Conservation (phyloP, 306 rosid genomes). For the Quercus engelmannii region DNA sequence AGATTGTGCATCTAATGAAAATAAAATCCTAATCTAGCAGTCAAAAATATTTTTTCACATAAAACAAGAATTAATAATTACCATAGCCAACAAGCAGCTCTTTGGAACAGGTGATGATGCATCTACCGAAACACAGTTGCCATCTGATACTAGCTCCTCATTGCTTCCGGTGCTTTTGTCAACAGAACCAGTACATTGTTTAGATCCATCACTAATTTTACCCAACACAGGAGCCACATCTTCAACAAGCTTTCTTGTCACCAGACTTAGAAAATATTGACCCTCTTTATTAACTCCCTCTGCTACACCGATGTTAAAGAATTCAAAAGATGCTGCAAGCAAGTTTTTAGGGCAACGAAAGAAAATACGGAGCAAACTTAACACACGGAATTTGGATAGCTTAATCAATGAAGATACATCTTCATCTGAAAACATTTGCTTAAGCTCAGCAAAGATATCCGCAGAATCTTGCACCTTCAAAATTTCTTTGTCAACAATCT, state of each 20-base stretch:
- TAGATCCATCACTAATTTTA: slow-evolving; percentile 32
- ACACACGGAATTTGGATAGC: slow-evolving; percentile 48
- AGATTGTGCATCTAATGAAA: background rate
- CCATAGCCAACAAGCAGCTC: slow-evolving; percentile 75
- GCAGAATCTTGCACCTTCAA: slow-evolving; percentile 56
- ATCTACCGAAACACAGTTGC: slow-evolving; percentile 22
- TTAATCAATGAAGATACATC: slow-evolving; percentile 47
- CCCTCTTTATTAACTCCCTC: slow-evolving; percentile 58
- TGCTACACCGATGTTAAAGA: slow-evolving; percentile 42
- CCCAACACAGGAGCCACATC: slow-evolving; percentile 31
- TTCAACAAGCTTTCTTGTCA: slow-evolving; percentile 43
- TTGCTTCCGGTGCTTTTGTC: slow-evolving; percentile 28
- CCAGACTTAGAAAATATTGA: slow-evolving; percentile 48
- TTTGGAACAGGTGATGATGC: slow-evolving; percentile 30
- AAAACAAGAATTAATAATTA: slow-evolving; percentile 33
- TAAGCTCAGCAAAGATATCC: slow-evolving; percentile 50
- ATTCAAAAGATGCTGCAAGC: slow-evolving; percentile 83
- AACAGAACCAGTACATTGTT: slow-evolving; percentile 28
- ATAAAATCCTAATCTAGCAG: background rate
- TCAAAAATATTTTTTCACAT: background rate
- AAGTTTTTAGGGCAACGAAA: slow-evolving; percentile 67
- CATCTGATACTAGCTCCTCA: slow-evolving; percentile 39
- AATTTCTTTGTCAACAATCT: slow-evolving; percentile 52
- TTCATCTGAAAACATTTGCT: slow-evolving; percentile 53
- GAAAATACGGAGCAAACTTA: slow-evolving; percentile 66